These are phyloP conservation scores for Urochloa ruziziensis DNA, from an alignment of 176 grass and related monocot species.

Conservation along the genomic window DNA sequence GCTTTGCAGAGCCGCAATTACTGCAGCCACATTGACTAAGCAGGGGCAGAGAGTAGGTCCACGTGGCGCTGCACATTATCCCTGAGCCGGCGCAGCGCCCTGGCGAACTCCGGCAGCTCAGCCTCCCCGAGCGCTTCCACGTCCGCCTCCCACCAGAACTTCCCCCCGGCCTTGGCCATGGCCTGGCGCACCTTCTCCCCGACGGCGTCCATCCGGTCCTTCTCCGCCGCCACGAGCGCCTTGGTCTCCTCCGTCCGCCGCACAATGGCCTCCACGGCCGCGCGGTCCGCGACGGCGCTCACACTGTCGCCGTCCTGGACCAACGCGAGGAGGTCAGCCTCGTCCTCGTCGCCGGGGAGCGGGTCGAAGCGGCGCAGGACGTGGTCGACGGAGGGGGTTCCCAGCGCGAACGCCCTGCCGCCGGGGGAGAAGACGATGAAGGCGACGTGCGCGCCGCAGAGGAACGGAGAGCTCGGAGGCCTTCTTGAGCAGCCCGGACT, in stretches of 20 bases:
- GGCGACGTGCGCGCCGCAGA: conserved; percentile 43
- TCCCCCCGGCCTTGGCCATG: not conserved
- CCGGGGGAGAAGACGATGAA: conserved; percentile 57
- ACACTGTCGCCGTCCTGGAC: not conserved
- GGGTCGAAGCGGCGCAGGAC: conserved; percentile 13
- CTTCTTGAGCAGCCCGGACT: conserved; percentile 51
- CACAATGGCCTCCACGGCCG: not conserved
- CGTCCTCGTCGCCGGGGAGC: not conserved
- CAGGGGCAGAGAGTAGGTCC: not conserved
- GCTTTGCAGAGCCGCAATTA: not conserved
- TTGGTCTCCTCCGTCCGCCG: not conserved
- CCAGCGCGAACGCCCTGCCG: conserved; percentile 13
- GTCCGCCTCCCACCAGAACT: conserved; percentile 14
- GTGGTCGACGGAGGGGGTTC: not conserved
- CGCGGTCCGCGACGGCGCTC: not conserved
- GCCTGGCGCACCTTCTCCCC: not conserved
- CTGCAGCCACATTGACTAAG: not conserved
- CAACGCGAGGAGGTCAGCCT: not conserved
- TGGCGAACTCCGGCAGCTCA: not conserved
- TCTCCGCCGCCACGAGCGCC: not conserved
- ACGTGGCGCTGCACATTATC: not conserved
- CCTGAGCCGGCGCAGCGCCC: not conserved
- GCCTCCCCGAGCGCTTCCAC: not conserved
- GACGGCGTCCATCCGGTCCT: not conserved
- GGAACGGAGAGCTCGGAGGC: conserved; percentile 49